These are phyloP conservation scores for Angophora floribunda DNA, from an alignment of 345 rosid species.

Conservation along the genomic window DNA sequence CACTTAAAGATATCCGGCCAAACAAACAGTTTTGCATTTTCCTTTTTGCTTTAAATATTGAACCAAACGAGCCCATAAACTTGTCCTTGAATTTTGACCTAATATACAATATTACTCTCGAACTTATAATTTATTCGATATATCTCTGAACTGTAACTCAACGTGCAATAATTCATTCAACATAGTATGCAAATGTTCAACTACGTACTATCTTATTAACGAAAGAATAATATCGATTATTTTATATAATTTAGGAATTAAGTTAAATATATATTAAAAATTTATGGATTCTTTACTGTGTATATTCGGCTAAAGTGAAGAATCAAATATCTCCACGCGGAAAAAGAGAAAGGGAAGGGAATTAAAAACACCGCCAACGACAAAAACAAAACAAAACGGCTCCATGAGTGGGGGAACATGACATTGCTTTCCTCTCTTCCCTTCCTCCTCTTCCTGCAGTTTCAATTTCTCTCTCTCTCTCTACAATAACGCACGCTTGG, in stretches of 20 bases:
- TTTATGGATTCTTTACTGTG: not conserved
- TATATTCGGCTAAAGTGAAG: too few relatives aligned
- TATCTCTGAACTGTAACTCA: rapidly evolving
- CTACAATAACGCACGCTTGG: not conserved
- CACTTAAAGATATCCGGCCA: too few relatives aligned
- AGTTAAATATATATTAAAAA: not conserved
- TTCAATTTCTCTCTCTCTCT: not conserved
- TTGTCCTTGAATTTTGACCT: too few relatives aligned
- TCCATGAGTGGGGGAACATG: rapidly evolving
- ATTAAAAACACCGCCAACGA: slow-evolving; percentile 3
- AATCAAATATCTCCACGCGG: not conserved
- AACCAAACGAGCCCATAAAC: too few relatives aligned
- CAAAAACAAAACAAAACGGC: slow-evolving; percentile 4
- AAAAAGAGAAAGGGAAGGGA: not conserved
- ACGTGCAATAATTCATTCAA: not conserved
- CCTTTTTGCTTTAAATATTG: too few relatives aligned
- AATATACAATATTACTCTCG: too few relatives aligned
- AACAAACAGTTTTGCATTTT: too few relatives aligned
- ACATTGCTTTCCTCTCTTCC: not conserved
- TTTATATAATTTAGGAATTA: not conserved
- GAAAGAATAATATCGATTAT: rapidly evolving
- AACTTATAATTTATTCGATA: too few relatives aligned
- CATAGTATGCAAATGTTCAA: too few relatives aligned
- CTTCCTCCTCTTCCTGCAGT: not conserved
- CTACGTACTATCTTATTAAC: rapidly evolving